Evolutionary conservation across 2,329 filamentous ascomycete genomes (phyloP), one percentile per base, ranked within the genome.

Genomic region (Fusarium compactum): DNA sequence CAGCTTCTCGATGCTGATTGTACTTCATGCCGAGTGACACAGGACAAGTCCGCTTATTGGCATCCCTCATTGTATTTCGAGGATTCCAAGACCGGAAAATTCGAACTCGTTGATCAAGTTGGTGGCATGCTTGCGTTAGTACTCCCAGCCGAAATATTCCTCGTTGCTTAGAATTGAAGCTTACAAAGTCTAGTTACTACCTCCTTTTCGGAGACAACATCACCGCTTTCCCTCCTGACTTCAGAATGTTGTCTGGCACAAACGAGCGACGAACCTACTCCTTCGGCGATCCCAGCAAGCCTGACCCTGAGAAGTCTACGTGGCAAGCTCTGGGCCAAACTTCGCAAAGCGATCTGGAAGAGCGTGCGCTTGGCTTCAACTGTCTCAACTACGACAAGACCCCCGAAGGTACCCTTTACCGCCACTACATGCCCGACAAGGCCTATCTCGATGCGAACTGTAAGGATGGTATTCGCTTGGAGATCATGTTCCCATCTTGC

Each of bases 31-130:
- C 88, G 86, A 59, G 91, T 97, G 44, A 89, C 84, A 40, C 85
- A 95, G 81, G 94, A 97, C 81, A 91, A 90, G 82, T 97, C 93
- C n/a, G 90, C 89, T 32, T 97, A 97, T 83, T 97, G 94, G 93
- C 89, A 90, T 55, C 94, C 94, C 1, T 82, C 87, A 4, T 77
- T 97, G 69, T 95, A 95, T 82, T 97, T 97, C 80, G 80, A 90
- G 77, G 87, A 94, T 75, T 77, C 77, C 8, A 76, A 81, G 15
- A 91, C 92, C 72, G 88, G 91, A 61, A 83, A 89, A 59, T 89
- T 89, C 53, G 87, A 92, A 74, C 79, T 92, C 60, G 92, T 97
- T 47, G 80, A 86, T 2, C 90, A 96, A 78, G 87, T 91, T 53
- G 93, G 94, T 67, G 93, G 94, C 69, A 93, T 97, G 88, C 89